Base-by-base conservation (phyloP, 176 grass and related monocot genomes). In the Thinopyrum elongatum region DNA sequence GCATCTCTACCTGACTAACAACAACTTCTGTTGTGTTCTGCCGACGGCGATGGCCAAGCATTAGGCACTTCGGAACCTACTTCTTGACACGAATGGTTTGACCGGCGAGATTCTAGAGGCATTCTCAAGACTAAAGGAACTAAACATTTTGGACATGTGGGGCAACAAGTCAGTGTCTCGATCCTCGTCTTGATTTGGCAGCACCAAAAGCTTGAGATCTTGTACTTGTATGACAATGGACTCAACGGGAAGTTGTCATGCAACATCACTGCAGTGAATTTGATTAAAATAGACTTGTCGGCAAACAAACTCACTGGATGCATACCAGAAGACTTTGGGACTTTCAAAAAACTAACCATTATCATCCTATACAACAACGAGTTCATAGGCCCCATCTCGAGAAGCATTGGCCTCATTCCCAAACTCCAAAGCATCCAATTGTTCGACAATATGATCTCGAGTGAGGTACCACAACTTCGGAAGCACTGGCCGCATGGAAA, bases 381-480 rank as follows among this genome's bases (percentile, higher is more conserved):
- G 27, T 31, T 97, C 38, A 80, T 34, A 6, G 86, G 95, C 3
- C 66, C 63, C 28, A 92, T 94, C 15, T 92, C 92, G 3, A 10
- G 5, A 80, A 86, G 80, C 73, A 89, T 94, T 29, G 88, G 63
- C 22, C 81, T 75, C 25, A 80, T 97, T 0, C 77, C 88, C 12
- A 66, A 4, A 4, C 63, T 92, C 28, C 8, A 0, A 0, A 78
- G 84, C 80, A 15, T 92, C 30, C 49, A 88, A 5, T 7, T 97
- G 14, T 94, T 91, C 53, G 1, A 1, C 30, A 94, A 97, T 81
- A 63, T 69, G 1, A 73, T 94, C 9, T 74, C 83, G 2, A 90
- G 92, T 0, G 27, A 51, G 53, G 80, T 94, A 21, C 95, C 92
- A 3, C 77, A 91, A 67, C 85, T 94, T 17, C 92, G 94, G 31